Evolutionary conservation across 257 asterid species (phyloP), one percentile per base, ranked within the genome.

Genomic region (Paulownia fortunei): DNA sequence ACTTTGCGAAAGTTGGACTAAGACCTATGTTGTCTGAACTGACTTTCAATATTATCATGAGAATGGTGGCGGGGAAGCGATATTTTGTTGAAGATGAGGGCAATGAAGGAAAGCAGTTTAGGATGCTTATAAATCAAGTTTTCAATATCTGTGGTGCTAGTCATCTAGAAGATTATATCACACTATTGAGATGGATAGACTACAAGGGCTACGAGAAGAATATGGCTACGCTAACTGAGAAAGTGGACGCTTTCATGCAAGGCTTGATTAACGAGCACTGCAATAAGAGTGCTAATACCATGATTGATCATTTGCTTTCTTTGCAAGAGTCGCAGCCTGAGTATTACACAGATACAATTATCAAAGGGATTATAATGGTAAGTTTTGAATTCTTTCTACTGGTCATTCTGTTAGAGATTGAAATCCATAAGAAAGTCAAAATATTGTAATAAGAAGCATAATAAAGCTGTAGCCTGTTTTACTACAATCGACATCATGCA

Each of bases 31-130:
- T 92, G 0, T 78, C 86, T 4, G 91, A 79, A 66, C 55, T 88
- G 69, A 72, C 86, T 0, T 83, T 84, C 42, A 92, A 90, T 21
- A 74, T 67, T 21, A 87, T 92, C 21, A 82, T 87, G 96, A 87
- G 94, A 49, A 92, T 92, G 96, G 83, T 87, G 0, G 86, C 84
- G 8, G 97, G 96, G 7, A 90, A 92, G 74, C 63, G 91, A 9
- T 85, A 83, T 37, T 85, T 65, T 7, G 92, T 93, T 0, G 93
- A 59, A 32, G 89, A 62, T 2, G 90, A 71, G 23, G 79, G 75
- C 0, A 27, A 58, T 4, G 60, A n/a, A 80, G 11, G 90, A 86
- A 77, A 30, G 71, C 26, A 73, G 47, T 88, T 91, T 18, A 79
- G 86, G 24, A 80, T 51, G 73, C 80, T 87, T 0, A 63, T 84